phyloP scores from a whole-genome alignment of 1,284 basidiomycete genomes.

The Apiotrichum domesticum region DNA sequence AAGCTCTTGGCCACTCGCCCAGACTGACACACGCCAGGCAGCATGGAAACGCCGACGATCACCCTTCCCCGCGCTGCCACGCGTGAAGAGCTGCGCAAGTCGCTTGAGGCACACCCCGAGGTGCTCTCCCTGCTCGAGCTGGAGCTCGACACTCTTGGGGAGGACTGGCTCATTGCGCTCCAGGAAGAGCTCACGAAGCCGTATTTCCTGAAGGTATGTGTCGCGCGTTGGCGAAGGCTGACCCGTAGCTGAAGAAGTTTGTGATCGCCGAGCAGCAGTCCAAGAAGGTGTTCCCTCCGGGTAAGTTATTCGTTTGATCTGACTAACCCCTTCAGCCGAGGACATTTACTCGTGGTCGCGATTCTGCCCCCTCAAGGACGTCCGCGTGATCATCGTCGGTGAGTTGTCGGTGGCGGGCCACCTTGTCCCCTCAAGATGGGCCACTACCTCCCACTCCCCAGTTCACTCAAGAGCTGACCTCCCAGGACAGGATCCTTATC shows the following conservation, averaged over 20 bases:
- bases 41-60: not conserved
- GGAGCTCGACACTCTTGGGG: slow-evolving; percentile 45
- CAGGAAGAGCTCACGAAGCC: slow-evolving; percentile 45
- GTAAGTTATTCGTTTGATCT: slow-evolving; percentile 23
- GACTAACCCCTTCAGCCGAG: slow-evolving; percentile 28
- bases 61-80: slow-evolving; percentile 17
- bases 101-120: slow-evolving; percentile 21
- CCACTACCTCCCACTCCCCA: not conserved
- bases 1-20: too few relatives aligned
- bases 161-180: slow-evolving; percentile 48
- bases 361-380: slow-evolving; percentile 46
- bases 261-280: slow-evolving; percentile 37
- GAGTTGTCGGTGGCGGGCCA: slow-evolving; percentile 6
- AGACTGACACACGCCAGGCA: not conserved
- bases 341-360: slow-evolving; percentile 51
- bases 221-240: not conserved
- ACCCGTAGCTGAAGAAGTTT: slow-evolving; percentile 40
- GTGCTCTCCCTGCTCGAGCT: slow-evolving; percentile 29
- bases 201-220: slow-evolving; percentile 41
- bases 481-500: slow-evolving; percentile 49
- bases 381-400: slow-evolving; percentile 50
- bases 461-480: slow-evolving; percentile 1
- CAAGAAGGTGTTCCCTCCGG: slow-evolving; percentile 49
- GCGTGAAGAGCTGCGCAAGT: slow-evolving; percentile 26
- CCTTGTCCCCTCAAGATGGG: too few relatives aligned